Evolutionary conservation across 495 filamentous ascomycete genomes (phyloP), one percentile per base, ranked within the genome.

Genomic region (Hypoxylon lienhwacheense): DNA sequence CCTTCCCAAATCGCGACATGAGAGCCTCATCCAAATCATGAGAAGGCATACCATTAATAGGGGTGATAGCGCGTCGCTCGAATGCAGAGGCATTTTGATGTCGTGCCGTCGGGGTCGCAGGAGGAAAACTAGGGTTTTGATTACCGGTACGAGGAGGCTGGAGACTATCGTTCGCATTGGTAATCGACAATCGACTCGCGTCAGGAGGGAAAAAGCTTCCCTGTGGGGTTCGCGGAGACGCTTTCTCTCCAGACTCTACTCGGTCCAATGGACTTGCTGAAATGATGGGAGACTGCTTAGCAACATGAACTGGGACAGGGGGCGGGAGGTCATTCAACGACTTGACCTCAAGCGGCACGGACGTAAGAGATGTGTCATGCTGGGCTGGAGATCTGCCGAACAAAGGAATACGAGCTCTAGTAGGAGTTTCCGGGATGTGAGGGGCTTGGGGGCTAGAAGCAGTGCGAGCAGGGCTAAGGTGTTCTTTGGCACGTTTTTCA

Each of bases 161-260:
- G 29, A 73, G 75, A 28, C 72, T 68, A 50, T 75, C 70, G 7
- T 63, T 57, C 11, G 56, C 49, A 45, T 74, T 71, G 4, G 87
- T 90, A 45, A 95, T 91, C 1, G 89, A 89, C 15, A 93, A 70
- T 15, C 80, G 81, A 66, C 87, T 95, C 1, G 89, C 84, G 65
- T 96, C 90, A n/a, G 86, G 88, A 15, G 87, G 86, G 19, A 83
- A 73, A 62, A 89, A 77, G 35, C 76, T 75, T 45, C 91, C 90
- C 53, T 80, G 82, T 0, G 92, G 92, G 1, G 92, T 97, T 41
- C 76, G 87, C 26, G 92, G 92, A 3, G 89, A 85, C 2, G 72
- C 69, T 46, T 71, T 78, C 35, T 81, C 73, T 51, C 66, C 65
- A 53, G 68, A 72, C 57, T 75, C 76, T 53, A 70, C 53, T 59